Percentiles rank a stretch among this genome's conserved stretches.
phyloP scores from a whole-genome alignment of 2,329 filamentous ascomycete genomes.

The Ophiostoma piceae region DNA sequence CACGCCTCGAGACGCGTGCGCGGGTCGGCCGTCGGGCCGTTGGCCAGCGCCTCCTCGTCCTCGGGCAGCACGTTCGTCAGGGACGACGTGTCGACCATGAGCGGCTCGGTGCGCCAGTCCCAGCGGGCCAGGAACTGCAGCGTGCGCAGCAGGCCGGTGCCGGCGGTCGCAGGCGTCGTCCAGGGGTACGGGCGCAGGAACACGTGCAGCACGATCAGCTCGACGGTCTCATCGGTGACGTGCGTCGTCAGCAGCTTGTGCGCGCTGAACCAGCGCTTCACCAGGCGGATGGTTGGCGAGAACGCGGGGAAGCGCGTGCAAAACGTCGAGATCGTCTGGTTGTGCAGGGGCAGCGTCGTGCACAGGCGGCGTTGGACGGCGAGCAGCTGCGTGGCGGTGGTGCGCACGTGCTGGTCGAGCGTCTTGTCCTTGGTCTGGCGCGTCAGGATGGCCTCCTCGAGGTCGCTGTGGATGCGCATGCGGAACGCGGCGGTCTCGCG shows the following conservation, averaged over 20 bases:
- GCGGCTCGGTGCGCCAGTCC: conserved; percentile 83
- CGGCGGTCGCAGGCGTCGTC: conserved; percentile 67
- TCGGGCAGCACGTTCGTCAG: conserved; percentile 47
- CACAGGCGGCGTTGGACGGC: conserved; percentile 67
- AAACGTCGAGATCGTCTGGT: conserved; percentile 72
- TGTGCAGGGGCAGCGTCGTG: conserved; percentile 68
- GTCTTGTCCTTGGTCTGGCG: conserved; percentile 71
- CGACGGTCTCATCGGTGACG: conserved; percentile 73
- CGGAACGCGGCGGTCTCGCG: conserved; percentile 70
- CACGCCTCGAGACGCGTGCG: conserved; percentile 69
- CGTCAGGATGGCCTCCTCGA: conserved; percentile 75
- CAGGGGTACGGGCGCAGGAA: conserved; percentile 83
- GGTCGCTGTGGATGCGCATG: conserved; percentile 80
- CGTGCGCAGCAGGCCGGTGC: conserved; percentile 75
- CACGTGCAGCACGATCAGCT: conserved; percentile 70
- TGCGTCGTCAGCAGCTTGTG: conserved; percentile 66
- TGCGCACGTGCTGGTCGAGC: conserved; percentile 58
- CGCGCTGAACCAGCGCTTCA: conserved; percentile 82
- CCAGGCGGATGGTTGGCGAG: conserved; percentile 74
- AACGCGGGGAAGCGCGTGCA: conserved; percentile 75
- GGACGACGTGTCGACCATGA: conserved; percentile 70
- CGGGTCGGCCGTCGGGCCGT: conserved; percentile 15
- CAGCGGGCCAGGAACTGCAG: conserved; percentile 75
- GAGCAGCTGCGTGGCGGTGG: conserved; percentile 65
- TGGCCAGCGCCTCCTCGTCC: conserved; percentile 34